phyloP scores from a whole-genome alignment of 805 yeast species.

The Yamadazyma laniorum region DNA sequence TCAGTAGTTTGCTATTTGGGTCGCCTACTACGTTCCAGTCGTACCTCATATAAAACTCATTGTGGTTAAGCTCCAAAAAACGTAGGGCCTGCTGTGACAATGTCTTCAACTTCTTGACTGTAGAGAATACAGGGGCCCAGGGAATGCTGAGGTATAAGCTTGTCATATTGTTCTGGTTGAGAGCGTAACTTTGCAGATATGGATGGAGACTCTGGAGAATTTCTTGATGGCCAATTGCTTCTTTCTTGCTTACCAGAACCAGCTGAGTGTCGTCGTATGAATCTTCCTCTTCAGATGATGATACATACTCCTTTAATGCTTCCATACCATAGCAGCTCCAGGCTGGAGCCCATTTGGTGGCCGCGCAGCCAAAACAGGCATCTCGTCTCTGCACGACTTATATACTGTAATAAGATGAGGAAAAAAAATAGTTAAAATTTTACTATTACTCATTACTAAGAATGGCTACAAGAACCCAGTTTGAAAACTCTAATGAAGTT shows the following conservation, averaged over 20 bases:
- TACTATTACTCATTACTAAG: slow-evolving; percentile 9
- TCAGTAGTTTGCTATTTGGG: not conserved
- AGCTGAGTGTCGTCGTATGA: too few relatives aligned
- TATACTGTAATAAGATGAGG: slow-evolving; percentile 7
- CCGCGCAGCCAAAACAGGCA: too few relatives aligned
- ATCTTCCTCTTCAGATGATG: slow-evolving; percentile 1
- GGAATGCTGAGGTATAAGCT: slow-evolving; percentile 7
- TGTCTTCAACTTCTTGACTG: not conserved
- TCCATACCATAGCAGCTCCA: slow-evolving; percentile 3
- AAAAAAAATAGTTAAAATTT: slow-evolving; percentile 1
- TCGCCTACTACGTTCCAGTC: slow-evolving; percentile 7
- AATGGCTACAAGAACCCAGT: slow-evolving; percentile 50
- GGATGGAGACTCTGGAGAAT: not conserved
- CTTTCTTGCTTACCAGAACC: too few relatives aligned
- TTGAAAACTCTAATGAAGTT: slow-evolving; percentile 55
- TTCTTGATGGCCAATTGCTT: not conserved
- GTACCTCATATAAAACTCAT: slow-evolving; percentile 6
- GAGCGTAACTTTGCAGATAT: slow-evolving; percentile 12
- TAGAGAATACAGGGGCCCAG: slow-evolving; percentile 8
- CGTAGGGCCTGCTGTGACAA: slow-evolving; percentile 3
- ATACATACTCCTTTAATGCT: not conserved
- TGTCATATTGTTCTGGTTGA: slow-evolving; percentile 8
- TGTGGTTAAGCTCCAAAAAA: slow-evolving; percentile 5
- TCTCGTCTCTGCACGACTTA: too few relatives aligned
- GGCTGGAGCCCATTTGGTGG: too few relatives aligned